Percentiles rank a stretch among this genome's conserved stretches.
Evolutionary conservation across 208 protist genomes (phyloP).

Genomic region (Leishmania aethiopica): DNA sequence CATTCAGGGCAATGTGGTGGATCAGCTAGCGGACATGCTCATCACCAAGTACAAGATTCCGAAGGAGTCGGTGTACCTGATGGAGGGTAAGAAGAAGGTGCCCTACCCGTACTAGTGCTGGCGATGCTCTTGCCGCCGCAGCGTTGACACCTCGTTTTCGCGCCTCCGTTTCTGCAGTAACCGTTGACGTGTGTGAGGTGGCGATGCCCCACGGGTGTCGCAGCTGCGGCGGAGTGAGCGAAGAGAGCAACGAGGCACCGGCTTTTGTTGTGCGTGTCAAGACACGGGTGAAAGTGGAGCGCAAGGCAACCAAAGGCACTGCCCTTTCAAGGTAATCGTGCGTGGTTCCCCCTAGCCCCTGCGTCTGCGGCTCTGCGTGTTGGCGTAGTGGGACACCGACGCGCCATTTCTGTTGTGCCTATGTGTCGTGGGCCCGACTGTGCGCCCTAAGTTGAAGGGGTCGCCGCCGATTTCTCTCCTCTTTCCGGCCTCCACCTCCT

Average conservation of each 20-base stretch:
- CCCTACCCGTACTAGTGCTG: constrained; percentile 34
- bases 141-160: background rate
- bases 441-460: background rate
- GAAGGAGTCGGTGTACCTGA: constrained; percentile 64
- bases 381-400: background rate
- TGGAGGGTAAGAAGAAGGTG: constrained; percentile 84
- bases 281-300: background rate
- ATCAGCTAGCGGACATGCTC: constrained; percentile 75
- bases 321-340: background rate
- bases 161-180: background rate
- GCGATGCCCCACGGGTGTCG: background rate
- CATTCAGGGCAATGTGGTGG: constrained; percentile 78
- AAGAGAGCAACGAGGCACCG: background rate
- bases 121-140: background rate
- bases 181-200: background rate
- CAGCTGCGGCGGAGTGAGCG: background rate
- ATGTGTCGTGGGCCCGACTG: background rate
- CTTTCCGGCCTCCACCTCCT: background rate
- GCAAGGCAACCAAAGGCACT: background rate
- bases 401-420: background rate
- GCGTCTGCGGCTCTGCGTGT: background rate
- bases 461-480: background rate
- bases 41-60: constrained; percentile 79
- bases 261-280: background rate
- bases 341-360: background rate